phyloP scores from a whole-genome alignment of 2,329 filamentous ascomycete species.

The Zymoseptoria pseudotritici region DNA sequence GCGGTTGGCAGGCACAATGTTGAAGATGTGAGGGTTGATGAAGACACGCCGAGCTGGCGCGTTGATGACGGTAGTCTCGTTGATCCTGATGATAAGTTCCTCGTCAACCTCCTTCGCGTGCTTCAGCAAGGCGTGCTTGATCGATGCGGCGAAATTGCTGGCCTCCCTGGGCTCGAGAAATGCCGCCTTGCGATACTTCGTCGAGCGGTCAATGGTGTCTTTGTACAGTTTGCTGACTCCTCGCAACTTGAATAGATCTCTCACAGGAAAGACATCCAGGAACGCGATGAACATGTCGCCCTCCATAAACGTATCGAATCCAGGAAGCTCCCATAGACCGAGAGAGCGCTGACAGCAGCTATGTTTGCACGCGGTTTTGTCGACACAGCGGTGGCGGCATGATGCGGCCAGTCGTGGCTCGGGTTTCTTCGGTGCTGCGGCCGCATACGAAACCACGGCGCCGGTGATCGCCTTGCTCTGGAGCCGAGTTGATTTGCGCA shows the following conservation, averaged over 20 bases:
- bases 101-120: background rate
- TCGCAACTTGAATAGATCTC: background rate
- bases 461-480: too few relatives aligned
- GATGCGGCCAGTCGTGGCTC: background rate
- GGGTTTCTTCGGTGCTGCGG: background rate
- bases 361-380: background rate
- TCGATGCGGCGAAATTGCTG: background rate
- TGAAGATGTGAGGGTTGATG: background rate
- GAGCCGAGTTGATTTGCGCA: background rate
- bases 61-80: background rate
- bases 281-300: background rate
- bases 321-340: background rate
- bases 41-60: background rate
- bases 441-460: background rate
- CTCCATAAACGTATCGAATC: background rate
- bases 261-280: background rate
- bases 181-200: background rate
- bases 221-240: background rate
- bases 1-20: background rate
- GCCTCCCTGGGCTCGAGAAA: background rate
- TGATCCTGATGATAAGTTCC: background rate
- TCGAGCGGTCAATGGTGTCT: background rate
- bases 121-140: background rate
- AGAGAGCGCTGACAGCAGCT: background rate
- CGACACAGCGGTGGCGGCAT: background rate